Evolutionary conservation across 208 protist species (phyloP), one percentile per base, ranked within the genome.

Genomic region (Wallacemonas sp.): DNA sequence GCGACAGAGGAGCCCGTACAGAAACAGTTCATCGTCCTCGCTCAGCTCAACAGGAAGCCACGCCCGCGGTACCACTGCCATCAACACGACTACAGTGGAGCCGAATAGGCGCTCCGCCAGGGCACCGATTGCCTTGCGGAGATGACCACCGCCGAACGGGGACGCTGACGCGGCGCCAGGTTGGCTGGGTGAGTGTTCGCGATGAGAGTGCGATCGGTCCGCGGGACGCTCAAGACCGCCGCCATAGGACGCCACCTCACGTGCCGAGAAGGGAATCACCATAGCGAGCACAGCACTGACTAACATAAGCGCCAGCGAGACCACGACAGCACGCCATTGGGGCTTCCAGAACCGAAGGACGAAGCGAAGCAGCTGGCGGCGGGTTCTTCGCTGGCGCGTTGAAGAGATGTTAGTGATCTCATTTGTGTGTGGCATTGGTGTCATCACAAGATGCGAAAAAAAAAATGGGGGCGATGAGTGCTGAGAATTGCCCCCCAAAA

Each of bases 201-300:
- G 1, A 42, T 65, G 42, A 34, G 34, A 8, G 51, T 68, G 21
- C 44, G 21, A 26, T 54, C 42, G 42, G 11, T 46, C 11, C 17
- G 17, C 42, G 17, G 36, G 36, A 17, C 36, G 36, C 4, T 8
- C 46, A 33, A 6, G 46, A 19, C 34, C 39, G 22, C 44, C 53
- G 24, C 77, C 64, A 56, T 80, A 90, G 0, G 70, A 74, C 0
- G 77, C 59, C 0, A 94, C 61, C 46, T 88, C 82, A 19, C 82
- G 73, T 1, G 77, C 88, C 1, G 80, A 24, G 5, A 76, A 47
- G 4, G 79, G 79, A 12, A 94, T 58, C 4, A 63, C 21, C 22
- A 88, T 56, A 56, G 68, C 72, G 21, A 90, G 49, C 1, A 69
- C 30, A 4, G 76, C 82, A 28, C 73, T 78, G n/a, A 70, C 41